Evolutionary conservation across 2,329 filamentous ascomycete species (phyloP), one percentile per base, ranked within the genome.

Genomic region (Fusarium sp.): DNA sequence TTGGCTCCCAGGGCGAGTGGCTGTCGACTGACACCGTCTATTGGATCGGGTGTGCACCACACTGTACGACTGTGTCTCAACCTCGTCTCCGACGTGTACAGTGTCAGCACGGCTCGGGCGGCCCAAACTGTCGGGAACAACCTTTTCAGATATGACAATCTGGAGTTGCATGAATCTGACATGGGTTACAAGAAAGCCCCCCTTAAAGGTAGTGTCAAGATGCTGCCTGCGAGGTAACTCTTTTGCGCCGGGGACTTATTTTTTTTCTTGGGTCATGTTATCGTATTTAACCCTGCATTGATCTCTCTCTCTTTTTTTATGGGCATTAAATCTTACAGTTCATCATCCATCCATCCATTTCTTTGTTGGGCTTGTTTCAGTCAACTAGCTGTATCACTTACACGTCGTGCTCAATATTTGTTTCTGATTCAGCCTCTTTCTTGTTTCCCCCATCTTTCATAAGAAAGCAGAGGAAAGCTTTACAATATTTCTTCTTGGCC

Each of bases 1-100:
- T 77, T 79, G 77, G 77, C 61, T 64, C 54, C 34, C 52, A 59
- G 76, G 66, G 71, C 77, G 73, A 79, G 77, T 79, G 77, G 77
- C 77, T 75, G 61, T 24, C 18, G 6, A 42, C 6, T 14, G 54
- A n/a, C 31, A 29, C 27, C 22, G n/a, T 38, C 67, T 56, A 76
- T 77, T 77, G 77, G 76, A 35, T 60, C 57, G 59, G 69, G 62
- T 66, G 62, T 63, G 37, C 57, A 65, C 59, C 71, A 47, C 50
- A 31, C 45, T 62, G 75, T 77, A 35, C 57, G 42, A 76, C 73
- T 61, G 34, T 59, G 34, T 59, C 20, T 67, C 56, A 62, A 52
- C 42, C 56, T 57, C 66, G 64, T 62, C 71, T 75, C 74, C 72
- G 70, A 72, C 74, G 67, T 65, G 67, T 71, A 74, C 64, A 75